A percentile compares a stretch with the other conserved stretches of the same genome.
Evolutionary conservation across 345 rosid species (phyloP).

Genomic region (Mercurialis annua): DNA sequence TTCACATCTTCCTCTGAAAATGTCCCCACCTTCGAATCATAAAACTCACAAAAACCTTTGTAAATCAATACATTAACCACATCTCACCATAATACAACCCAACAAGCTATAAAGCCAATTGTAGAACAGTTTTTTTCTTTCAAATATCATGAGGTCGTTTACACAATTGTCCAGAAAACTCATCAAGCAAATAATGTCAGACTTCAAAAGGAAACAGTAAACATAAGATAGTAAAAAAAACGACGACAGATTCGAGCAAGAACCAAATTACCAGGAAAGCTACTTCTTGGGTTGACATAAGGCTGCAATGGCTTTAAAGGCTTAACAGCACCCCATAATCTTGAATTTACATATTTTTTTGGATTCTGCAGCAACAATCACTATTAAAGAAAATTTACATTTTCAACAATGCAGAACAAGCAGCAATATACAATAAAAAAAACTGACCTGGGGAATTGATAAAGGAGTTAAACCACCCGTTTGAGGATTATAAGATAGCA

Average conservation of each 20-base stretch:
- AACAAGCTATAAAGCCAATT: neutral
- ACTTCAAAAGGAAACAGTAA: neutral
- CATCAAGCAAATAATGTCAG: neutral
- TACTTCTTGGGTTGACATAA: conserved; percentile 82
- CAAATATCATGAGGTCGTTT: neutral
- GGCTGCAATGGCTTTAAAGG: conserved; percentile 74
- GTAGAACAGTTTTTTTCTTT: neutral
- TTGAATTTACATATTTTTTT: conserved; percentile 39
- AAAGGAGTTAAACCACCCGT: conserved; percentile 47
- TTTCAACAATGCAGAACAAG: neutral
- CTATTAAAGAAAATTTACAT: conserved; percentile 7
- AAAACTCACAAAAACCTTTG: conserved; percentile 5
- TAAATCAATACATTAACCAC: neutral
- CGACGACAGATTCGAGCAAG: conserved; percentile 11
- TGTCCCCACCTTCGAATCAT: neutral
- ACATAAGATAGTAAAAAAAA: neutral
- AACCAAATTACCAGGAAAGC: conserved; percentile 59
- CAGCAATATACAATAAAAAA: neutral
- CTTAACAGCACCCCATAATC: conserved; percentile 79
- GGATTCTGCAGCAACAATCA: conserved; percentile 37
- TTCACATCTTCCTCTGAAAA: neutral
- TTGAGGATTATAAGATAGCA: conserved; percentile 50
- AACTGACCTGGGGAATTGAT: conserved; percentile 45
- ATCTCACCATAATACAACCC: neutral
- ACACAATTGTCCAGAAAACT: neutral